Base-by-base conservation (phyloP, 202 grass and related monocot genomes). In the Bolboschoenoplectus hybrid region DNA sequence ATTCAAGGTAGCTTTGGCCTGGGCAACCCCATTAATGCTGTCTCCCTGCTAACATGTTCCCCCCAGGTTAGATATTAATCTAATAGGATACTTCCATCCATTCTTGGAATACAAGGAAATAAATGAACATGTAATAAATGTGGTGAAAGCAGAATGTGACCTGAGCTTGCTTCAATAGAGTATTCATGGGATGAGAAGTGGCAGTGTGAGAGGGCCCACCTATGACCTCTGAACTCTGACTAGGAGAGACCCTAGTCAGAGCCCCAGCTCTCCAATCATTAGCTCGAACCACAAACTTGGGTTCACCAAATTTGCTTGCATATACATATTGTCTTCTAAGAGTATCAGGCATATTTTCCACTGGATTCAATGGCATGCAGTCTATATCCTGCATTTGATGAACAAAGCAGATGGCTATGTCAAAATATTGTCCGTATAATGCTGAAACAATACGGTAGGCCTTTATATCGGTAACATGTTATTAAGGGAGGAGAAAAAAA, bases 271-370 rank as follows among this genome's bases (percentile, higher is more conserved):
- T 82, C 65, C 91, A 92, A 10, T 95, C 91, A 80, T 92, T 97
- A 43, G 87, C 16, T n/a, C 20, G 77, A 86, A 92, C 91, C 66
- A 92, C 89, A 11, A 89, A 84, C 32, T 93, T 95, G 52, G 62
- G 53, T 63, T 93, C 90, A 19, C 72, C 85, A 66, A 94, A 91
- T 80, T 90, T 92, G 81, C 56, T 90, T 86, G 87, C 89, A 63
- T 90, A 92, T 55, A 84, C 17, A 26, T 89, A 92, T 85, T 94
- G 92, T 58, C 62, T 81, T 90, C 87, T 92, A 74, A 97, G 85
- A 85, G 90, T 76, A 70, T 94, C 92, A 13, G 97, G 93, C 67
- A 97, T 91, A 90, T 97, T 99, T 88, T 99, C 94, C 44, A 93
- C 81, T 58, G 97, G 92, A 88, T 97, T 87, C 45, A 97, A 85